Evolutionary conservation across 2,329 filamentous ascomycete genomes (phyloP), one percentile per base, ranked within the genome.

Genomic region (Aspergillus thermomutatus): DNA sequence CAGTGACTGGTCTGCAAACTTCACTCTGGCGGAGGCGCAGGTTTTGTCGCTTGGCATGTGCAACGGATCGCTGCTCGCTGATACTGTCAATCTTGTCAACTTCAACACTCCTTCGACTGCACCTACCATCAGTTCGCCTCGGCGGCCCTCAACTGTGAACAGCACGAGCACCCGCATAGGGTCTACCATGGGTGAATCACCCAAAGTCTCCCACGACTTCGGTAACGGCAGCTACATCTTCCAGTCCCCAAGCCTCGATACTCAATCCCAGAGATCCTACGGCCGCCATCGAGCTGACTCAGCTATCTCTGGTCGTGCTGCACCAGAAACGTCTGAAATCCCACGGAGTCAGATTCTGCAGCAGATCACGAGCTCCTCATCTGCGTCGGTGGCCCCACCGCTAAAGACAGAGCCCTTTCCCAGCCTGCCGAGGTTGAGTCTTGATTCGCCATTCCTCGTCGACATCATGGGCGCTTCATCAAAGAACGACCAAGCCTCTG

Each of bases 1-100:
- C 57, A 83, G 84, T 41, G 84, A 87, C 10, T 97, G 96, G 80
- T 83, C 87, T 52, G 84, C 84, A 17, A 92, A 96, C 67, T 94
- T 89, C 71, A 86, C 84, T 25, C 87, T 88, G 65, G 84, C 89
- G 52, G 88, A 95, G 63, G 86, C 88, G 27, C 83, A 88, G 61
- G 80, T 92, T 21, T 81, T 85, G 62, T 83, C 83, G 49, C 82
- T 97, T 48, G 85, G 86, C 19, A 89, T 96, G 55, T 83, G 92
- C 73, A 96, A 95, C 68, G 89, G 90, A 19, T 79, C 81, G 5
- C 65, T 86, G 72, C 69, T 89, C 75, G 72, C 85, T 65, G 79
- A 87, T 69, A 72, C 83, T 69, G 71, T 82, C 74, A 66, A 87
- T 77, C 23, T 83, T 79, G 65, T 87, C 75, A 74, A 88, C 77